phyloP scores from a whole-genome alignment of 2,329 filamentous ascomycete species.

The Scedosporium aurantiacum region DNA sequence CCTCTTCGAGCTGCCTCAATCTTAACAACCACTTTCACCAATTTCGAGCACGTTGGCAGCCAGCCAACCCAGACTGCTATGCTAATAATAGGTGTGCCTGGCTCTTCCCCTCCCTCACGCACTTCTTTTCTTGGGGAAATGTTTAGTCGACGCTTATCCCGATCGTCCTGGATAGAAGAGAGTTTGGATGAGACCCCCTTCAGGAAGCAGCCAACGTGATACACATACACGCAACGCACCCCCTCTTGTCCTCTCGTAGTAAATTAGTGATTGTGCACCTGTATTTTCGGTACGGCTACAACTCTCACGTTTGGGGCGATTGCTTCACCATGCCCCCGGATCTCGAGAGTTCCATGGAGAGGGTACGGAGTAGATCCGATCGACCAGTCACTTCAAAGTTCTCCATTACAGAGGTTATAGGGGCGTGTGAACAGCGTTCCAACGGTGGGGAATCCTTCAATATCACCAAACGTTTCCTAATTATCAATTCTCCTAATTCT shows the following conservation, averaged over 20 bases:
- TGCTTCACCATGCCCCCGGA: neutral
- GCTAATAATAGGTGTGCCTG: neutral
- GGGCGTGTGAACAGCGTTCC: neutral
- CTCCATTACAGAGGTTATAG: neutral
- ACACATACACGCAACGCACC: neutral
- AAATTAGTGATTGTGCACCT: no score
- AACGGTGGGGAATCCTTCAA: neutral
- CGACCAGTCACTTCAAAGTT: no score
- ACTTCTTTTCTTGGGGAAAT: neutral
- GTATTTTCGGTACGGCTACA: neutral
- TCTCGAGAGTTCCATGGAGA: neutral
- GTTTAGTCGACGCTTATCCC: neutral
- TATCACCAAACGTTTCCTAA: no score
- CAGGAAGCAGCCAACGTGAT: neutral
- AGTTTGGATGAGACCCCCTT: neutral
- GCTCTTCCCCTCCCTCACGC: neutral
- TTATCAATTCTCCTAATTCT: neutral
- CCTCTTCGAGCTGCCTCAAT: neutral
- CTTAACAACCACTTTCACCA: no score
- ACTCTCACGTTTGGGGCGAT: neutral
- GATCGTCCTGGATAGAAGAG: neutral
- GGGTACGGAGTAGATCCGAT: neutral
- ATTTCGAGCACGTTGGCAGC: neutral
- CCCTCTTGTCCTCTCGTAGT: neutral
- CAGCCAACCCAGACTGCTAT: neutral